These are phyloP conservation scores for Vachellia pachyceras DNA, from an alignment of 306 rosid genomes.

Conservation along the genomic window DNA sequence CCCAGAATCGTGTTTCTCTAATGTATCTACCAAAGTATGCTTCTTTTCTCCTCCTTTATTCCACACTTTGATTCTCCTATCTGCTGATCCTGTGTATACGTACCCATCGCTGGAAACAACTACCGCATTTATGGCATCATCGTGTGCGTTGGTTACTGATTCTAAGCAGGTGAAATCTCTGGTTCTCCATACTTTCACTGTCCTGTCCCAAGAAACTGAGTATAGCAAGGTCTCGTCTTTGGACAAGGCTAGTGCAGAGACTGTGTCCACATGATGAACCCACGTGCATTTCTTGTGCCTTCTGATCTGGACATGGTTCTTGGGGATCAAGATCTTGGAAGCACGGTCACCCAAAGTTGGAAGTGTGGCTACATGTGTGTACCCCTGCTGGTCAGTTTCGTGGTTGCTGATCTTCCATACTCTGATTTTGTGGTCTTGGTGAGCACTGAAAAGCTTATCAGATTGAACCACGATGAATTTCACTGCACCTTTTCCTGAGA, in stretches of 20 bases:
- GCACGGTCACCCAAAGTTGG: constrained; percentile 84
- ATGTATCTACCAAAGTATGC: constrained; percentile 51
- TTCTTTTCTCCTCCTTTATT: constrained; percentile 55
- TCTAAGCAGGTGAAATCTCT: constrained; percentile 81
- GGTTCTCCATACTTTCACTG: constrained; percentile 83
- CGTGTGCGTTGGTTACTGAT: constrained; percentile 73
- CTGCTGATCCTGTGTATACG: constrained; percentile 88
- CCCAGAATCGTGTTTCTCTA: constrained; percentile 81
- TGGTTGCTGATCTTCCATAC: constrained; percentile 66
- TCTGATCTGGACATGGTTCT: constrained; percentile 76
- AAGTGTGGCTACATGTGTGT: constrained; percentile 71
- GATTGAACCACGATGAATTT: constrained; percentile 70
- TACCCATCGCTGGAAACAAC: constrained; percentile 63
- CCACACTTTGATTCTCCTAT: constrained; percentile 85
- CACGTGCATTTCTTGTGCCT: constrained; percentile 87
- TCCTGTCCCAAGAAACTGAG: constrained; percentile 93
- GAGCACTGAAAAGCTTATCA: constrained; percentile 76
- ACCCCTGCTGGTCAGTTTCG: constrained; percentile 41
- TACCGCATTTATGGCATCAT: constrained; percentile 86
- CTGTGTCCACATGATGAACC: constrained; percentile 93
- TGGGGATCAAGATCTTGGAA: constrained; percentile 57
- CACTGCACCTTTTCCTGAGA: constrained; percentile 80
- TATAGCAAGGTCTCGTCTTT: constrained; percentile 63
- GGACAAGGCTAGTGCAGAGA: constrained; percentile 81
- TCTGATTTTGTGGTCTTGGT: constrained; percentile 89